Base-by-base conservation (phyloP, 1,139 yeast species). In the Yamadazyma mexicana region DNA sequence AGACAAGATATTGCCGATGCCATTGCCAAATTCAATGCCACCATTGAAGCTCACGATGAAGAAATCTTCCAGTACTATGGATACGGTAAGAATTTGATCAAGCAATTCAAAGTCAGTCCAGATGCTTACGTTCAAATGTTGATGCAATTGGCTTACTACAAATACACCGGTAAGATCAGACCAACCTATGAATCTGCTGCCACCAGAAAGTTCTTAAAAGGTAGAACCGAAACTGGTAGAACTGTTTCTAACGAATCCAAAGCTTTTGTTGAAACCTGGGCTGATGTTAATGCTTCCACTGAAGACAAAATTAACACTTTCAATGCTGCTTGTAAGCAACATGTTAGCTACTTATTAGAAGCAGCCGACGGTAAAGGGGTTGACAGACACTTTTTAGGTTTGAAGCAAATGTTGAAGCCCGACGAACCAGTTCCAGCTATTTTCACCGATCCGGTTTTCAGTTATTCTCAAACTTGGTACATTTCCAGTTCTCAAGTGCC, bases 131-230 rank as follows among this genome's bases (percentile, higher is more conserved):
- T 83, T 39, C 94, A 85, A 61, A 79, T 83, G 77, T 56, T 84
- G 58, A 79, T 85, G 56, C 94, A 85, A 66, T 69, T 85, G 51
- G 87, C 89, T 14, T 78, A 83, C 58, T 91, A 73, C 73, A 89
- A 89, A 66, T 73, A 82, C 66, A 77, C 88, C 37, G 96, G 96
- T 23, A 80, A 77, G 42, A 73, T 81, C 45, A 77, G 94, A 60
- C 97, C 97, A 48, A 92, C 98, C 18, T 92, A 92, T 62, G 98
- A 92, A 64, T 85, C 96, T 36, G 97, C 97, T 6, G 89, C 98
- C 20, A 91, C 98, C 4, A 80, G 98, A 64, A 83, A 81, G 59
- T 91, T 76, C 66, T 85, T 82, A 58, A 82, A 79, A 54, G 98
- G 98, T 42, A 81, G 98, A 64, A 92, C 98, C n/a, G 98, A 92